phyloP scores from a whole-genome alignment of 306 rosid species.

The Arachis hypogaea region DNA sequence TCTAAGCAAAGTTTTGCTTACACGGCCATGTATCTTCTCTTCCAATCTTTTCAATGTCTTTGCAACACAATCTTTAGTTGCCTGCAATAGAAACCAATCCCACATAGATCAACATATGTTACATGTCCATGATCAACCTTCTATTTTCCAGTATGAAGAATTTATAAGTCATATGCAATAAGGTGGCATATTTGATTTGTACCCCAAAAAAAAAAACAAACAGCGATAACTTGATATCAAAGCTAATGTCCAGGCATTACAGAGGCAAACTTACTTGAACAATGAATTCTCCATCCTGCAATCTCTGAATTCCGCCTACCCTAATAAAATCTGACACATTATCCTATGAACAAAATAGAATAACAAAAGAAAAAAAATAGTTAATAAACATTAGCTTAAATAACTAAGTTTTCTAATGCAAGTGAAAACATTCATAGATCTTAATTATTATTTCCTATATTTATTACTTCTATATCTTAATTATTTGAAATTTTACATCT shows the following conservation, averaged over 20 bases:
- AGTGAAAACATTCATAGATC: not conserved
- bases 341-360: slow-evolving; percentile 68
- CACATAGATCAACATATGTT: slow-evolving; percentile 4
- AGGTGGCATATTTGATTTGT: not conserved
- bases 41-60: slow-evolving; percentile 87
- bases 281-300: slow-evolving; percentile 96
- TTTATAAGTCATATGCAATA: slow-evolving; percentile 18
- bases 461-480: no score
- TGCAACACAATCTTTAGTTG: slow-evolving; percentile 89
- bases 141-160: slow-evolving; percentile 1
- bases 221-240: slow-evolving; percentile 13
- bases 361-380: slow-evolving; percentile 30
- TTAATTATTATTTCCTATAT: not conserved
- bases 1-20: slow-evolving; percentile 42
- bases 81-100: slow-evolving; percentile 50
- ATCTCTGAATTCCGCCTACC: slow-evolving; percentile 93
- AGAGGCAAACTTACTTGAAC: slow-evolving; percentile 72
- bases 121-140: not conserved
- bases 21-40: slow-evolving; percentile 87
- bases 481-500: not conserved
- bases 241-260: not conserved
- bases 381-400: slow-evolving; percentile 38
- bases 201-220: not conserved
- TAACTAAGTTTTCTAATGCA: not conserved
- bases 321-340: slow-evolving; percentile 97